Evolutionary conservation across 345 rosid species (phyloP), one percentile per base, ranked within the genome.

Genomic region (Hypericum perforatum): DNA sequence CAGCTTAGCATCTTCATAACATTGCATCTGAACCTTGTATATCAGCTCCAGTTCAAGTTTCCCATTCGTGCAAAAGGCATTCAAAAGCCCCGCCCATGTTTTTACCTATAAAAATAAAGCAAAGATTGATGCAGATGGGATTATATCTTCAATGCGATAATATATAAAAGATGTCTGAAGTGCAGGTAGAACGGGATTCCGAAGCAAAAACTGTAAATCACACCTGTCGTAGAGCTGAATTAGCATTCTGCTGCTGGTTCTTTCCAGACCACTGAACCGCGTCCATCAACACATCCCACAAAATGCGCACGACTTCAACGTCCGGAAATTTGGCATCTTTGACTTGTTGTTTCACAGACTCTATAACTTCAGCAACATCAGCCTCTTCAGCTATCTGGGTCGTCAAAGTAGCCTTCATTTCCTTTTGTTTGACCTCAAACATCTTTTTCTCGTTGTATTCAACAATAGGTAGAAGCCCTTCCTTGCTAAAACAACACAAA

Each of bases 201-300:
- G 15, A 9, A 45, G 13, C 10, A 22, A 11, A 39, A 3, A 47
- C 6, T 29, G 7, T 6, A 54, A 42, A 15, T 5, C 66, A 54
- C 64, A 94, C 99, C 81, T 94, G 89, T 16, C 89, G 86, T 49
- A 94, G 60, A 59, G 94, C 95, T 42, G 85, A 46, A 73, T 85
- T 86, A 14, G 86, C 81, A 70, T 89, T 94, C 75, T 89, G 99
- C 76, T 94, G 94, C 78, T 94, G 97, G 75, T 86, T 94, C 86
- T 86, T 89, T 50, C 99, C 97, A 63, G 97, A 88, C 95, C 97
- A 89, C 66, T 85, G 99, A 58, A 94, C 95, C 63, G 95, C 99
- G 77, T 88, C 99, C 97, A 86, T 94, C 54, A 94, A 50, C 32
- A 83, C 82, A 81, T 94, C 95, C 99, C 99, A 94, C 57, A 86